Conservation (phyloP, 257 asterid genomes). For the Jasminum sambac region DNA sequence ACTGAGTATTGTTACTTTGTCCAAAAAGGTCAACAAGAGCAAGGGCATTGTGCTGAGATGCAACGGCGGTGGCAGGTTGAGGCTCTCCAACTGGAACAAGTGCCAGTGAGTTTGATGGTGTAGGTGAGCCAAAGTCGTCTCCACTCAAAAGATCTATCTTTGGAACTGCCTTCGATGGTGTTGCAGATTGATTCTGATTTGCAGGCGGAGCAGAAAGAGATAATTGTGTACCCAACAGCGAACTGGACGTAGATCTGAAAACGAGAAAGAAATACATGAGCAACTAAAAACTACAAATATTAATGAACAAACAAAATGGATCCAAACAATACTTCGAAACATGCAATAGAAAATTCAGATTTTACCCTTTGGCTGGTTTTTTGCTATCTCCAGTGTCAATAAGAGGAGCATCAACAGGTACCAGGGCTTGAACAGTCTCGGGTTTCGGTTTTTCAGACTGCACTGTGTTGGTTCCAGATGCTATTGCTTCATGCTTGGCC, state of each 20-base stretch:
- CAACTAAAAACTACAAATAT: slow-evolving; percentile 11
- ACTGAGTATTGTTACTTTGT: slow-evolving; percentile 42
- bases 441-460: slow-evolving; percentile 55
- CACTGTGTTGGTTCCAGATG: slow-evolving; percentile 62
- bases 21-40: slow-evolving; percentile 92
- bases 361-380: slow-evolving; percentile 60
- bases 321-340: slow-evolving; percentile 13
- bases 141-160: slow-evolving; percentile 95
- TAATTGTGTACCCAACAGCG: slow-evolving; percentile 58
- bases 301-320: slow-evolving; percentile 22
- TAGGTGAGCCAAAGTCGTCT: slow-evolving; percentile 55
- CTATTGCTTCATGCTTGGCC: slow-evolving; percentile 83
- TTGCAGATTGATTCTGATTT: slow-evolving; percentile 45
- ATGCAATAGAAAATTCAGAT: slow-evolving; percentile 19
- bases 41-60: slow-evolving; percentile 82
- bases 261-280: not conserved
- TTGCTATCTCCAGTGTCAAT: slow-evolving; percentile 80
- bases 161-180: slow-evolving; percentile 52
- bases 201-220: slow-evolving; percentile 63
- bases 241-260: slow-evolving; percentile 66
- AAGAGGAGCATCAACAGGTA: slow-evolving; percentile 67
- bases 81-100: slow-evolving; percentile 85
- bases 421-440: slow-evolving; percentile 58
- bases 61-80: slow-evolving; percentile 61
- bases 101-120: slow-evolving; percentile 42